phyloP scores from a whole-genome alignment of 176 grass and related monocot genomes.

The Rhynchospora tenuis region DNA sequence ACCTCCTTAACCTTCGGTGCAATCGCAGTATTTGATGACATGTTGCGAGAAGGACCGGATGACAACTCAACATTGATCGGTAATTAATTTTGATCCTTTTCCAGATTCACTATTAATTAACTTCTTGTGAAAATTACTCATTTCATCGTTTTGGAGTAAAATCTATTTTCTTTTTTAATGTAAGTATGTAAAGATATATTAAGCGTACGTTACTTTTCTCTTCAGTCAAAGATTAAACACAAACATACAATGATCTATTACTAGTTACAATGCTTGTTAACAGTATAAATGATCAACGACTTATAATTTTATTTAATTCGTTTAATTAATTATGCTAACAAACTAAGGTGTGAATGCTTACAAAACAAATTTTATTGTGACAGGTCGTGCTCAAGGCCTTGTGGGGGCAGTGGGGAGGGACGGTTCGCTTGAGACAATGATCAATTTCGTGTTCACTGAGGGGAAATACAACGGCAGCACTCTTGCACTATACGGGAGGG shows the following conservation, averaged over 20 bases:
- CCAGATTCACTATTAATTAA: background rate
- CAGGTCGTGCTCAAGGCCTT: constrained; percentile 4
- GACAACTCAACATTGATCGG: constrained; percentile 15
- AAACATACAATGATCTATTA: too few species aligned
- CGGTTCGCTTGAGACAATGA: background rate
- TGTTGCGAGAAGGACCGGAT: constrained; percentile 10
- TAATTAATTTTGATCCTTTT: background rate
- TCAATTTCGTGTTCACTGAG: constrained; percentile 13
- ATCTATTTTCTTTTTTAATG: too few species aligned
- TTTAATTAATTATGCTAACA: background rate
- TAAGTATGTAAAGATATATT: too few species aligned
- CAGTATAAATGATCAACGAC: too few species aligned
- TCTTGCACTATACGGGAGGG: background rate
- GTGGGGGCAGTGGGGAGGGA: background rate
- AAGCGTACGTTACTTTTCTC: too few species aligned
- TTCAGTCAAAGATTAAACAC: too few species aligned
- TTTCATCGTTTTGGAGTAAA: background rate
- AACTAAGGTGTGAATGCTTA: background rate
- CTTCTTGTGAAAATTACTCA: background rate
- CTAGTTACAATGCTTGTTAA: too few species aligned
- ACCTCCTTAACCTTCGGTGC: background rate
- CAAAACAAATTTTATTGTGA: background rate
- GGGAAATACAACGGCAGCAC: background rate
- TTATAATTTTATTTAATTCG: background rate
- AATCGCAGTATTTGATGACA: constrained; percentile 8